Base-by-base conservation (phyloP, 1,284 basidiomycete genomes). In the Trametes hirsuta region DNA sequence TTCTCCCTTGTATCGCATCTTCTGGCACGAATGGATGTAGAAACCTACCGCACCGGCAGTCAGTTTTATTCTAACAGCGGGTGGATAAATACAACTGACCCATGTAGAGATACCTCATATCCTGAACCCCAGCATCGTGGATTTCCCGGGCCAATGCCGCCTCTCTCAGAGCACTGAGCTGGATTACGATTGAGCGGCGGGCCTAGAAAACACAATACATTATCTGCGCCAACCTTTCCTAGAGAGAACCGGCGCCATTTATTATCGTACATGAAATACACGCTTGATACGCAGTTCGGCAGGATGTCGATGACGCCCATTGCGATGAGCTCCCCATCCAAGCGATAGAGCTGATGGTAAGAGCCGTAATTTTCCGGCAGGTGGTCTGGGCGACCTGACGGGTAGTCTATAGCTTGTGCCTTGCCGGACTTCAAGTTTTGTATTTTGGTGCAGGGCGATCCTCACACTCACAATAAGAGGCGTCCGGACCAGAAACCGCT, bases 1-100 rank as follows among this genome's bases (percentile, higher is more conserved):
- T 55, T 97, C 93, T 24, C 88, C 95, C 74, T 99, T 99, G 78
- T 99, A 99, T 60, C 83, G 82, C 97, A 99, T 99, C 76, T 99
- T 99, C 55, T 80, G 85, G 69, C 96, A 99, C 0, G 89, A 87
- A 66, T 97, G 85, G 52, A 98, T 91, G 74, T 97, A 98, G 74
- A 88, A 97, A 3, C 95, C 95, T 96, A 64, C 34, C 18, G 2
- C n/a, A 44, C 12, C 11, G 24, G 34, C 44, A 22, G 37, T 25
- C 34, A 50, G 39, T 6, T 25, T 41, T 54, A n/a, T 39, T 11
- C 39, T 4, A 18, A 10, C 11, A 18, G n/a, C 9, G 41, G n/a
- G 24, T 11, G 12, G 4, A 3, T 9, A 11, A 40, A 12, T 41
- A 48, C 4, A 3, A 69, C 83, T 62, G 65, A 93, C 94, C 95